Evolutionary conservation across 1,284 basidiomycete genomes (phyloP), one percentile per base, ranked within the genome.

Genomic region (Mycena sp.): DNA sequence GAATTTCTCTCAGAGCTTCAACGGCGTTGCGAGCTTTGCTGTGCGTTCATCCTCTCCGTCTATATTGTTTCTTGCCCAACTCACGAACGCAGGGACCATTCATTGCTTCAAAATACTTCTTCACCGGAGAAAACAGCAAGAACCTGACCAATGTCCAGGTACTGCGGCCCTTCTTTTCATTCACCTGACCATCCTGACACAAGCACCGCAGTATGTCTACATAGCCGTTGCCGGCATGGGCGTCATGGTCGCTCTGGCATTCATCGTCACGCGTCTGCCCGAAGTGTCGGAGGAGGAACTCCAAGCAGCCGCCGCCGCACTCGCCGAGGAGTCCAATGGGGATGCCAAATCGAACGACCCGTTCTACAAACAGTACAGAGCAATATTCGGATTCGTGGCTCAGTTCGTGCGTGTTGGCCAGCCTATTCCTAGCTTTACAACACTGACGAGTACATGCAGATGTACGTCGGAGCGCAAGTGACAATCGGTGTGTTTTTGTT

Each of bases 1-100:
- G 37, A 92, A 93, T 73, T 90, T 94, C 73, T 91, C 89, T 55
- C 93, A 94, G 77, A 89, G 90, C 2, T 93, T 92, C 80, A 91
- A 94, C 74, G 91, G 93, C 48, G 81, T 94, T 38, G 92, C 91
- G 0, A 87, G 87, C 0, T 92, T 94, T 71, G 82, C 89, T 14
- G 41, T 43, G 10, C 5, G 41, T 43, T 4, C 19, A 7, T 23
- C 19, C 16, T 10, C 6, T 43, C n/a, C n/a, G n/a, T n/a, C n/a
- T n/a, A n/a, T n/a, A n/a, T n/a, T n/a, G n/a, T n/a, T n/a, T n/a
- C n/a, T n/a, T n/a, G n/a, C n/a, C n/a, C n/a, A n/a, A n/a, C n/a
- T n/a, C n/a, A n/a, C n/a, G n/a, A n/a, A 23, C 21, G 25, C 16
- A 43, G 23, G 93, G 93, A 0, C 92, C 93, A 26, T 83, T 94